Conservation (phyloP, 2,329 filamentous ascomycete species). For the Xylariales sp. region DNA sequence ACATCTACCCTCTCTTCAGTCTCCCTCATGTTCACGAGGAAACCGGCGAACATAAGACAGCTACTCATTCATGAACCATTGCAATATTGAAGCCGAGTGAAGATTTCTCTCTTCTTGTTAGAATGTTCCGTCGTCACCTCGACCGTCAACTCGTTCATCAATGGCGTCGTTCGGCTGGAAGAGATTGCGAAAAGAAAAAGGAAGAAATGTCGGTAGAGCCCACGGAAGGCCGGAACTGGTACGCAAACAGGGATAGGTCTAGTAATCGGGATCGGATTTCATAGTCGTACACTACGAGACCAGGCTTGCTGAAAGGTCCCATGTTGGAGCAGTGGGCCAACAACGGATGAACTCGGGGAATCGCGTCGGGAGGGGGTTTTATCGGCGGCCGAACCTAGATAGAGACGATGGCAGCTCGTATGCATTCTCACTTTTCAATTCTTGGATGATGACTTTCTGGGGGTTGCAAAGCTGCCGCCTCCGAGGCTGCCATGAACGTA, state of each 20-base stretch:
- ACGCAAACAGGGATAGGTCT: no score
- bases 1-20: no score
- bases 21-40: slow-evolving; percentile 15
- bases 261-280: slow-evolving; percentile 12
- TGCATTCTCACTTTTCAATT: slow-evolving; percentile 63
- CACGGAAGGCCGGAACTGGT: no score
- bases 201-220: slow-evolving; percentile 7
- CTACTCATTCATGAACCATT: no score
- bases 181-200: slow-evolving; percentile 1
- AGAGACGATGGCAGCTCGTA: slow-evolving; percentile 67
- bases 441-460: slow-evolving; percentile 61
- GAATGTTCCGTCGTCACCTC: slow-evolving; percentile 21
- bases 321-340: slow-evolving; percentile 17
- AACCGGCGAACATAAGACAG: slow-evolving; percentile 6
- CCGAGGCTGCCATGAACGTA: slow-evolving; percentile 78
- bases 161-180: slow-evolving; percentile 6
- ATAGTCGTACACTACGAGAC: slow-evolving; percentile 9
- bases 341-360: no score
- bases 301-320: slow-evolving; percentile 12
- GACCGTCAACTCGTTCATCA: slow-evolving; percentile 14
- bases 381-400: slow-evolving; percentile 95
- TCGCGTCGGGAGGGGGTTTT: slow-evolving; percentile 35
- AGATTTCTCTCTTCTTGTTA: no score
- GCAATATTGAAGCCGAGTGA: no score
- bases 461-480: slow-evolving; percentile 66